These are phyloP conservation scores for Delitschia confertaspora DNA, from an alignment of 495 filamentous ascomycete genomes.

Conservation along the genomic window DNA sequence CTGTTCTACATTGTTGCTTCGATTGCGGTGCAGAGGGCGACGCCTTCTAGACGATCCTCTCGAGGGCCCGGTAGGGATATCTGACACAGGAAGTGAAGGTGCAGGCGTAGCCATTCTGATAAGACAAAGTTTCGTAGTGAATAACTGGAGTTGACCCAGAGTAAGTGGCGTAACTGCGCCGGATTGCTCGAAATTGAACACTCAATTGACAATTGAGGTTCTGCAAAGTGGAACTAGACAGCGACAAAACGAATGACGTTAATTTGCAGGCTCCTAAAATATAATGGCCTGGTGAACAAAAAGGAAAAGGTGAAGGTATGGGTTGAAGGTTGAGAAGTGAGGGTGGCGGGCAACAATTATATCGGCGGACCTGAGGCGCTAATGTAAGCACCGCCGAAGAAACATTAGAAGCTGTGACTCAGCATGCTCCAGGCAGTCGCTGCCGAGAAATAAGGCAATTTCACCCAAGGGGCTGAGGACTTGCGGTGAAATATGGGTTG, in stretches of 20 bases:
- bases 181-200: no score
- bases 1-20: not conserved
- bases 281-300: constrained; percentile 8
- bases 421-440: not conserved
- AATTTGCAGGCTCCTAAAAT: constrained; percentile 5
- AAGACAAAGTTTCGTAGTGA: no score
- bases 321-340: constrained; percentile 1
- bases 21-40: constrained; percentile 8
- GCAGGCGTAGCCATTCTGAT: no score
- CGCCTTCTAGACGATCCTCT: constrained; percentile 1
- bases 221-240: not conserved
- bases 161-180: no score
- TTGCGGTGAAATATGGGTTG: not conserved
- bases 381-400: constrained; percentile 6
- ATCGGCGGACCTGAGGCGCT: constrained; percentile 5
- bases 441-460: not conserved
- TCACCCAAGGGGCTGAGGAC: not conserved
- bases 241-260: not conserved
- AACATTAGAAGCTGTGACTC: constrained; percentile 10
- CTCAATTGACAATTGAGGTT: not conserved
- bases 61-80: not conserved
- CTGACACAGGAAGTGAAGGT: no score
- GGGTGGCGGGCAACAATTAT: constrained; percentile 9
- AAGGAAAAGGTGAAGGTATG: constrained; percentile 1
- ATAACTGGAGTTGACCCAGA: no score